Conservation (phyloP, 345 rosid genomes). For the Gossypium raimondii region DNA sequence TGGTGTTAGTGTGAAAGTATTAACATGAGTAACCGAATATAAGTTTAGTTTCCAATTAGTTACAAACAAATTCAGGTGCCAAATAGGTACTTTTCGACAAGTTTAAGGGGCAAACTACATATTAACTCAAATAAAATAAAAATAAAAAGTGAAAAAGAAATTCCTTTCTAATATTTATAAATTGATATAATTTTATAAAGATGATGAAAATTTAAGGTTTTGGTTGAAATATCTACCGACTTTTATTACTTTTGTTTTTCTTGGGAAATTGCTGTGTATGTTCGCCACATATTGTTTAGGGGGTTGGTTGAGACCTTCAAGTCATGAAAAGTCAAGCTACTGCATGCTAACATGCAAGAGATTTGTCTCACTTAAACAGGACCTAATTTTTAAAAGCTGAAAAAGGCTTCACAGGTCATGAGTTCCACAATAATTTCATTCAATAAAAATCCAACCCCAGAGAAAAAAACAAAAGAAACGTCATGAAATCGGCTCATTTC, state of each 20-base stretch:
- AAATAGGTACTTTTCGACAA: too few relatives aligned
- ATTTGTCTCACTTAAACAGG: not conserved
- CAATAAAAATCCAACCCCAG: not conserved
- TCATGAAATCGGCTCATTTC: not conserved
- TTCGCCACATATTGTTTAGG: not conserved
- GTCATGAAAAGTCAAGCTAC: not conserved
- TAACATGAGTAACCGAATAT: too few relatives aligned
- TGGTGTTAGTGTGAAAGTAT: too few relatives aligned
- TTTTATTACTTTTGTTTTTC: not conserved
- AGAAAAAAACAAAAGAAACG: not conserved
- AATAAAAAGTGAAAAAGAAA: too few relatives aligned
- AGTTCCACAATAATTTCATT: constrained; percentile 4
- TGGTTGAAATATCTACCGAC: not conserved
- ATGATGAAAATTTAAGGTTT: too few relatives aligned
- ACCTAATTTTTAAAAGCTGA: not conserved
- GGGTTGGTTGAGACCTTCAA: not conserved
- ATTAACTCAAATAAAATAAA: too few relatives aligned
- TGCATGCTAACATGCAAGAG: not conserved
- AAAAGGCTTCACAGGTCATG: not conserved
- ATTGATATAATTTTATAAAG: too few relatives aligned
- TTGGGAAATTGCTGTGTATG: not conserved
- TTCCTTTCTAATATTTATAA: too few relatives aligned
- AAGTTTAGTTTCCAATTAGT: too few relatives aligned
- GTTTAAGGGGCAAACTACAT: too few relatives aligned
- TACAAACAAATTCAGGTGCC: too few relatives aligned